These are phyloP conservation scores for Cryptococcus wingfieldii DNA, from an alignment of 1,284 basidiomycete genomes.

Conservation along the genomic window DNA sequence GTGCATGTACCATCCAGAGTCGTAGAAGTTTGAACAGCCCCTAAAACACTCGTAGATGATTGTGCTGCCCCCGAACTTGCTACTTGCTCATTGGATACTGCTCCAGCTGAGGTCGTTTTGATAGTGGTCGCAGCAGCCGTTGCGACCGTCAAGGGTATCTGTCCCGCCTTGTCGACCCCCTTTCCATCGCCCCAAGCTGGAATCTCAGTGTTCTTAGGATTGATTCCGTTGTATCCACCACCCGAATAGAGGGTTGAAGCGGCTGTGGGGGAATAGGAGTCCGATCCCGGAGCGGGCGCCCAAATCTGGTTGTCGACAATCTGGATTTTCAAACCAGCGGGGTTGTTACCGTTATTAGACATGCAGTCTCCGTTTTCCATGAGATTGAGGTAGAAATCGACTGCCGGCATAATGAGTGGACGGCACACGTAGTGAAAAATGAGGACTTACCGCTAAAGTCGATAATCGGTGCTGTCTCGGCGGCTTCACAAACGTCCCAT, in stretches of 20 bases:
- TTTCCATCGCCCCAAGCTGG: slow-evolving; percentile 4
- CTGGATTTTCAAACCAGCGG: slow-evolving; percentile 19
- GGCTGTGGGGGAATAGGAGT: slow-evolving; percentile 6
- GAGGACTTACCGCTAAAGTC: slow-evolving; percentile 8
- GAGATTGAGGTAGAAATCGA: slow-evolving; percentile 9
- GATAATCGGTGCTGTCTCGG: background rate
- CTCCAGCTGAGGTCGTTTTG: background rate
- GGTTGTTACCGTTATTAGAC: slow-evolving; percentile 19
- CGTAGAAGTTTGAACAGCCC: too few relatives aligned
- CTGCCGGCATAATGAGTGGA: background rate
- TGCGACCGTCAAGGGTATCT: background rate
- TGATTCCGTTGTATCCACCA: slow-evolving; percentile 2
- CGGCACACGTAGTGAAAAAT: background rate
- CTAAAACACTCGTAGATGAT: too few relatives aligned
- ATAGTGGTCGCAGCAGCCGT: background rate
- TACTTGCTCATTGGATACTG: background rate
- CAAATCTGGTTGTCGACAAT: slow-evolving; percentile 23
- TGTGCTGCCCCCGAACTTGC: too few relatives aligned
- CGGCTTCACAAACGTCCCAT: slow-evolving; percentile 9
- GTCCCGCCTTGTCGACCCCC: background rate
- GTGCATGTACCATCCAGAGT: background rate
- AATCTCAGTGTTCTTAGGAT: background rate
- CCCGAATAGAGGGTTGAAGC: slow-evolving; percentile 6
- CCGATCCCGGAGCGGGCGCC: slow-evolving; percentile 4
- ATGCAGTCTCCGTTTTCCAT: slow-evolving; percentile 4